phyloP scores from a whole-genome alignment of 768 basidiomycete species.

The Kwoniella heveanensis region DNA sequence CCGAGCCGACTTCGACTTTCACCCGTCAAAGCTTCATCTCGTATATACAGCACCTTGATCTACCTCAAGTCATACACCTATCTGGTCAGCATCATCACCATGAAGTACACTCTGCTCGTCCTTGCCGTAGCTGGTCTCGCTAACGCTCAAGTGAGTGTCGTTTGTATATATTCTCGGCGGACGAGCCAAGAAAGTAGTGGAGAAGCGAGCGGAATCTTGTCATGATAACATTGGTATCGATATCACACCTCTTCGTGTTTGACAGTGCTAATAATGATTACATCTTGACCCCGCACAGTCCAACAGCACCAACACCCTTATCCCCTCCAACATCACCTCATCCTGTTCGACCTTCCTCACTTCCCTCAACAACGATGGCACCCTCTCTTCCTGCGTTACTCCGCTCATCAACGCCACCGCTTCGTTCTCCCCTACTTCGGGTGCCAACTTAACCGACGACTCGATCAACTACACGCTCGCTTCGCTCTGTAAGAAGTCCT shows the following conservation, averaged over 20 bases:
- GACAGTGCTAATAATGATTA: neutral
- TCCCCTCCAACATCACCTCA: constrained; percentile 68
- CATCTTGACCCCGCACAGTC: neutral
- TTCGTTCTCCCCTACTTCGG: constrained; percentile 59
- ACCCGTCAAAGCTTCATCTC: too few species aligned
- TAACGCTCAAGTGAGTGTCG: constrained; percentile 29
- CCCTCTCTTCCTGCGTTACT: constrained; percentile 59
- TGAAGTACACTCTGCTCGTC: constrained; percentile 28
- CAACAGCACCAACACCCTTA: constrained; percentile 58
- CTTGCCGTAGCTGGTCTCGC: constrained; percentile 26
- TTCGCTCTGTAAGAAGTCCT: constrained; percentile 61
- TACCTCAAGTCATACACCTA: neutral
- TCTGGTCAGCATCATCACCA: constrained; percentile 9
- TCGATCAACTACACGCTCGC: constrained; percentile 60
- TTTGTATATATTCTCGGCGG: too few species aligned
- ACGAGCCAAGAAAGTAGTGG: too few species aligned
- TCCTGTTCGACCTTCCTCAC: constrained; percentile 64
- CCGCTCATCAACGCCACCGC: constrained; percentile 62
- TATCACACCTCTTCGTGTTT: neutral
- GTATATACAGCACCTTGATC: too few species aligned
- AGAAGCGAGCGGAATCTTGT: too few species aligned
- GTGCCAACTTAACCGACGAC: constrained; percentile 56
- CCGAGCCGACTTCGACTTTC: neutral
- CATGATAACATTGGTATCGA: neutral
- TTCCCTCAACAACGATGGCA: constrained; percentile 64